phyloP scores from a whole-genome alignment of 129 eudicot species.

The Saussurea involucrata region DNA sequence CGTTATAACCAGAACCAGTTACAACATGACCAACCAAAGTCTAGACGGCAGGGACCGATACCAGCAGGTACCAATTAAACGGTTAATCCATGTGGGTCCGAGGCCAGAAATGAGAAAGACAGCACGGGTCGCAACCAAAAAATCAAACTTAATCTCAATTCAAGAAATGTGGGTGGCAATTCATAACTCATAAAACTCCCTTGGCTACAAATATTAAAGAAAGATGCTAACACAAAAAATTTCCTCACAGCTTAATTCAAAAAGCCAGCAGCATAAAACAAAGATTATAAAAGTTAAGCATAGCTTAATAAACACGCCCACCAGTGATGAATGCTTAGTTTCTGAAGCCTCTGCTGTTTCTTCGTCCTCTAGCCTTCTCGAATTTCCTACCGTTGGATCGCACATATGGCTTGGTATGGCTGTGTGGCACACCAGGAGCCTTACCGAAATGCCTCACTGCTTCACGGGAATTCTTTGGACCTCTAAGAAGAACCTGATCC shows the following conservation, averaged over 20 bases:
- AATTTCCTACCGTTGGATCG: conserved; percentile 64
- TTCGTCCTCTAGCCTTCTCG: conserved; percentile 65
- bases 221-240: conserved; percentile 7
- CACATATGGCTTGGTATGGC: conserved; percentile 76
- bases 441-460: conserved; percentile 73
- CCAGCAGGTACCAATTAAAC: background rate
- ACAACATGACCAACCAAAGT: background rate
- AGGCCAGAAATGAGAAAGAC: background rate
- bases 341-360: conserved; percentile 76
- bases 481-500: conserved; percentile 66
- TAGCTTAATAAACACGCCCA: background rate
- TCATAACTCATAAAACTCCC: conserved; percentile 9
- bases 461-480: conserved; percentile 62
- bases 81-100: background rate
- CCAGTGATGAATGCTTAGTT: conserved; percentile 26
- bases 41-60: background rate
- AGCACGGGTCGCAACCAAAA: background rate
- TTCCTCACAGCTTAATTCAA: conserved; percentile 4
- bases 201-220: conserved; percentile 17
- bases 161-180: background rate
- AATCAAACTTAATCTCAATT: background rate
- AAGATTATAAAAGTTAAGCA: background rate
- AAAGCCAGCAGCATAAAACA: conserved; percentile 10
- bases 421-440: conserved; percentile 84
- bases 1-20: background rate